Evolutionary conservation across 495 filamentous ascomycete species (phyloP).

Genomic region (Aspergillus taichungensis): DNA sequence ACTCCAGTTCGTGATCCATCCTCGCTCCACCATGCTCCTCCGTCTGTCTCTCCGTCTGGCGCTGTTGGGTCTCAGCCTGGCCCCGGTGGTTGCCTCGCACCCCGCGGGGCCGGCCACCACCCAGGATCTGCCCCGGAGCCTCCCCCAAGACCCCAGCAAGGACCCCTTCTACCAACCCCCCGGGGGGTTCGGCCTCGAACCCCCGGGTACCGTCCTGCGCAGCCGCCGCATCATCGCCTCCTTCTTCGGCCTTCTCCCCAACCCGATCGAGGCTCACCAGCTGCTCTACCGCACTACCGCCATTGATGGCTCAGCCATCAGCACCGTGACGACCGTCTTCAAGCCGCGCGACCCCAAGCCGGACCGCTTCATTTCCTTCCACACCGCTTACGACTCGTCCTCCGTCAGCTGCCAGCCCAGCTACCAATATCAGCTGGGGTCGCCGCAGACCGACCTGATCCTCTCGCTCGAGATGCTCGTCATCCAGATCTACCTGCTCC

Average conservation of each 20-base stretch:
- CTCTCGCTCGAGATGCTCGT: conserved; percentile 21
- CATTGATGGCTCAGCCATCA: conserved; percentile 25
- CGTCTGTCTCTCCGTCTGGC: no score
- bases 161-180: conserved; percentile 30
- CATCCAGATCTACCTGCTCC: conserved; percentile 17
- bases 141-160: conserved; percentile 8
- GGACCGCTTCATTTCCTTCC: conserved; percentile 27
- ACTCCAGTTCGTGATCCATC: no score
- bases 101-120: no score
- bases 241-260: conserved; percentile 23
- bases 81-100: no score
- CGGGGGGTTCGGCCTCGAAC: conserved; percentile 16
- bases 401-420: conserved; percentile 23
- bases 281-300: conserved; percentile 23
- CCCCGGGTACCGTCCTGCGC: conserved; percentile 22
- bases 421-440: conserved; percentile 22
- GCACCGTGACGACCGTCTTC: conserved; percentile 28
- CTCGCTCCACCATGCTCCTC: no score
- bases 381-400: conserved; percentile 27
- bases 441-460: conserved; percentile 19
- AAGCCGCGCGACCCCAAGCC: conserved; percentile 18
- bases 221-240: conserved; percentile 15
- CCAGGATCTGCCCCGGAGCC: background rate
- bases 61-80: no score
- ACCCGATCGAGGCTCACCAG: conserved; percentile 22